Evolutionary conservation across 257 asterid species (phyloP).

Genomic region (Forsythia viridissima): DNA sequence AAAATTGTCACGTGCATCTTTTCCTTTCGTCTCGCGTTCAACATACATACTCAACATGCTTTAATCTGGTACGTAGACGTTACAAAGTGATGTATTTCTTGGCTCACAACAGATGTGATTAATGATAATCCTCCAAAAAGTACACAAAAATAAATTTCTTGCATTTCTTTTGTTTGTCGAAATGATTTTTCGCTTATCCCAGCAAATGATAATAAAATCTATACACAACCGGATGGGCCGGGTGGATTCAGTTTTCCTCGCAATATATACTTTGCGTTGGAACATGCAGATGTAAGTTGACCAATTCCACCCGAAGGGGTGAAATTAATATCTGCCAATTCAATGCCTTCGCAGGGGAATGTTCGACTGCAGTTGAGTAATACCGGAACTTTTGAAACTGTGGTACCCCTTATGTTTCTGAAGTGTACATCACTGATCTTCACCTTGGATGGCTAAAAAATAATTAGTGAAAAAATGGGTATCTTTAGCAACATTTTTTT

Average conservation of each 20-base stretch:
- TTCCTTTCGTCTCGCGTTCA: too few relatives aligned
- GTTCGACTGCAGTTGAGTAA: constrained; percentile 55
- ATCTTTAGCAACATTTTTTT: too few relatives aligned
- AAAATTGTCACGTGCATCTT: too few relatives aligned
- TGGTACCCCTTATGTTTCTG: constrained; percentile 63
- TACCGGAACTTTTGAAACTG: constrained; percentile 34
- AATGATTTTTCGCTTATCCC: too few relatives aligned
- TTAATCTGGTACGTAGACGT: too few relatives aligned
- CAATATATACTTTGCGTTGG: constrained; percentile 25
- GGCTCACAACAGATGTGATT: too few relatives aligned
- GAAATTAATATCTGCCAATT: constrained; percentile 49
- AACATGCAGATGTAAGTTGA: constrained; percentile 30
- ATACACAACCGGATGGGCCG: constrained; percentile 25
- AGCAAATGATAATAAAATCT: neutral
- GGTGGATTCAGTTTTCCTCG: constrained; percentile 30
- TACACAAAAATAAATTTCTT: too few relatives aligned
- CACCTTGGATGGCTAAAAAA: constrained; percentile 61
- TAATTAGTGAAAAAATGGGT: too few relatives aligned
- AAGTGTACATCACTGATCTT: constrained; percentile 52
- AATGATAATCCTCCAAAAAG: too few relatives aligned
- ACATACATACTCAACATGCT: too few relatives aligned
- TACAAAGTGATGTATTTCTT: too few relatives aligned
- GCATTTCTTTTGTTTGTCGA: too few relatives aligned
- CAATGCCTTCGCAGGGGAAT: constrained; percentile 54
- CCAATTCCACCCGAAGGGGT: constrained; percentile 11